Base-by-base conservation (phyloP, 306 rosid species). In the Gillenia trifoliata region DNA sequence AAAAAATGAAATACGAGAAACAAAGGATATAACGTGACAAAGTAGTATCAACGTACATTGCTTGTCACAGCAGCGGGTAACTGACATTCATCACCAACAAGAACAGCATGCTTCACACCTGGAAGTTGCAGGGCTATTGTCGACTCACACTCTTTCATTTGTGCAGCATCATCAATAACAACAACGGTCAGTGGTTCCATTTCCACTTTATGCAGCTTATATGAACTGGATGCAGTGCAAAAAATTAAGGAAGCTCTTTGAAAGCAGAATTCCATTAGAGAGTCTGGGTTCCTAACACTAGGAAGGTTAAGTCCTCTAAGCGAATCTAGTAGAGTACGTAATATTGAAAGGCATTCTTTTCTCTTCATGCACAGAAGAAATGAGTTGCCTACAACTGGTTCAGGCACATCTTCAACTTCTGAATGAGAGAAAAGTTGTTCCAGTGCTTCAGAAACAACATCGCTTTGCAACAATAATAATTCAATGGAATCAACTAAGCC, bases 81-180 rank as follows among this genome's bases (percentile, higher is more conserved):
- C 78, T 92, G 97, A 52, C 74, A 12, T 77, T 88, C 96, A 77
- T 92, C 97, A 23, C 97, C 97, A 25, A 89, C 79, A 70, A 92
- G 90, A 72, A 92, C 67, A 6, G 75, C 91, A 78, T 86, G 93
- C 52, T 68, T 71, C 43, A 89, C 34, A 47, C 76, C 75, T 0
- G 81, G 86, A 82, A 89, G 85, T 43, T 77, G 95, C 1, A 92
- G 63, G 43, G 97, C 90, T 64, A 92, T 92, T 12, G 75, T 8
- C 38, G 97, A 91, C 77, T 91, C 97, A 8, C 95, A 84, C 83
- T 89, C 97, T 66, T 79, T 88, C 70, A 91, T 28, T 17, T 89
- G 95, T 8, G 97, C 90, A 43, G 95, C 97, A 79, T 91, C 97
- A 68, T 89, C 97, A 33, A 89, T 83, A 31, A 89, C 87, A 65